Base-by-base conservation (phyloP, 2,329 filamentous ascomycete genomes). In the Albifimbria verrucaria region DNA sequence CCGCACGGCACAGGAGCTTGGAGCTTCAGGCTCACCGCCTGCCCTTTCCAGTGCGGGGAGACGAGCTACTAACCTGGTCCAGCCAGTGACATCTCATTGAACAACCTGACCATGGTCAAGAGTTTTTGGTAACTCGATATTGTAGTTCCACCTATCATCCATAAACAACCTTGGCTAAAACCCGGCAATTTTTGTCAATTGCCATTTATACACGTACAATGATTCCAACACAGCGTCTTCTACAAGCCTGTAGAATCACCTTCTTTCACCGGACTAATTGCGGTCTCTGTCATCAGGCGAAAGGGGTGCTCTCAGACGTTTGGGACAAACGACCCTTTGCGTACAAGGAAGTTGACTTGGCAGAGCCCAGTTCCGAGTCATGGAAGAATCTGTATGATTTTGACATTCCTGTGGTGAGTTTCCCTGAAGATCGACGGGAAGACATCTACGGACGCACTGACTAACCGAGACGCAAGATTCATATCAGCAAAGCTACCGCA, bases 301-400 rank as follows among this genome's bases (percentile, higher is more conserved):
- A 86, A 64, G 75, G 76, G 7, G 86, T 87, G 2, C 75, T 93
- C 22, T 86, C 85, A 3, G 75, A 82, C 10, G 86, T 92, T 9
- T 87, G 83, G 80, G 81, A 88, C 53, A 67, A 65, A 55, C 75
- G 86, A 23, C 86, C 85, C 0, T 90, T 92, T 68, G 78, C 78
- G 18, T 91, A 85, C 68, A 75, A 77, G 7, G 87, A 92, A 68
- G 76, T 92, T 48, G 84, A 92, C 65, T 83, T 92, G 39, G 83
- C 89, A 71, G 78, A 80, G 48, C 76, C 80, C 0, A 80, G 83
- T 23, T 78, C 79, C 17, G 80, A 83, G 56, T 72, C 75, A 22
- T 93, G 89, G 89, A 85, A 82, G 62, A 78, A 86, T 48, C 64
- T 91, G 1, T 93, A 93, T 65, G 89, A 92, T 53, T 90, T 92